Evolutionary conservation across 2,329 filamentous ascomycete genomes (phyloP).

Genomic region (Shiraia sp.): DNA sequence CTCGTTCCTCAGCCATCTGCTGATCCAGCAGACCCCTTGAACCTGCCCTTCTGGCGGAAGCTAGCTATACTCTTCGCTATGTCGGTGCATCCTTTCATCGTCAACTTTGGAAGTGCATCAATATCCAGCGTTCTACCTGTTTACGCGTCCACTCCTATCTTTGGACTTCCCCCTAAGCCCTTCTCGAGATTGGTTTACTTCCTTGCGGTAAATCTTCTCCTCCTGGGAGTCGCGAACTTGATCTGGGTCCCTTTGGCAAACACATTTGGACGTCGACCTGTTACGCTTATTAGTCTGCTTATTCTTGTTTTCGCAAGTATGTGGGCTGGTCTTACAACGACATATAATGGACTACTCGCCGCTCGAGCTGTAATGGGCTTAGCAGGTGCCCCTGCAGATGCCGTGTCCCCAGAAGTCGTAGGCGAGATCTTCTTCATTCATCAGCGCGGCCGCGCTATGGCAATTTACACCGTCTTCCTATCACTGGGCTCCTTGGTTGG

Average conservation of each 20-base stretch:
- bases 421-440: constrained; percentile 51
- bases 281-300: constrained; percentile 43
- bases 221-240: constrained; percentile 46
- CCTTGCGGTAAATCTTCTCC: constrained; percentile 45
- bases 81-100: constrained; percentile 44
- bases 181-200: constrained; percentile 43
- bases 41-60: constrained; percentile 45
- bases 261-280: constrained; percentile 45
- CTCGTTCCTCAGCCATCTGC: constrained; percentile 45
- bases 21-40: constrained; percentile 48
- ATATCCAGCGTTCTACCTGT: constrained; percentile 43
- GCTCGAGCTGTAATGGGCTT: constrained; percentile 46
- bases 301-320: constrained; percentile 41
- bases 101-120: constrained; percentile 43
- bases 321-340: constrained; percentile 46
- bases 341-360: constrained; percentile 42
- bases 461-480: constrained; percentile 49
- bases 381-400: constrained; percentile 44
- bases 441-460: constrained; percentile 47
- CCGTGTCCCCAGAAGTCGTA: constrained; percentile 46
- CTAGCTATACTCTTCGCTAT: constrained; percentile 40
- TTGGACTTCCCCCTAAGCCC: constrained; percentile 33
- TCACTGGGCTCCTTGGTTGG: constrained; percentile 44
- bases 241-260: constrained; percentile 49
- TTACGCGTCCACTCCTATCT: constrained; percentile 36